phyloP scores from a whole-genome alignment of 306 rosid genomes.

The Begonia loranthoides region DNA sequence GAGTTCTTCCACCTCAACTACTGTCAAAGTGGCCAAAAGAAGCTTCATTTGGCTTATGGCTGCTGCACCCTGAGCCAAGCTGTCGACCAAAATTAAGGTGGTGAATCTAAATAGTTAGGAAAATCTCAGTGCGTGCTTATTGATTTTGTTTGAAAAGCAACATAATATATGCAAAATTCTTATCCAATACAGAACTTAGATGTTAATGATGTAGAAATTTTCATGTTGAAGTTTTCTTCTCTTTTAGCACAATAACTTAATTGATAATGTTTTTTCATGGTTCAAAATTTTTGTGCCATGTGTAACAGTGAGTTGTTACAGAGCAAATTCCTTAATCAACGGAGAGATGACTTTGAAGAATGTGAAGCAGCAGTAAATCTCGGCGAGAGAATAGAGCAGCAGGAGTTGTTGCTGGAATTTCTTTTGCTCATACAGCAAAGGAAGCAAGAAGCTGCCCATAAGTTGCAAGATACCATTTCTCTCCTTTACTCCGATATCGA shows the following conservation, averaged over 20 bases:
- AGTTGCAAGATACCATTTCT: slow-evolving; percentile 69
- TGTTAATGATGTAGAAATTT: too few relatives aligned
- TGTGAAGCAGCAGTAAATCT: slow-evolving; percentile 86
- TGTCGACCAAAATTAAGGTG: slow-evolving; percentile 82
- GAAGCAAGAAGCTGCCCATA: slow-evolving; percentile 68
- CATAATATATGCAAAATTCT: too few relatives aligned
- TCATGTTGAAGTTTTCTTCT: too few relatives aligned
- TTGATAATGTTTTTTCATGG: too few relatives aligned
- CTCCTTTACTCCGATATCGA: slow-evolving; percentile 71
- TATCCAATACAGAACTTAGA: too few relatives aligned
- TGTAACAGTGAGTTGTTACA: slow-evolving; percentile 70
- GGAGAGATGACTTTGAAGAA: slow-evolving; percentile 65
- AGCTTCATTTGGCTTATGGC: slow-evolving; percentile 94
- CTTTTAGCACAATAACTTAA: too few relatives aligned
- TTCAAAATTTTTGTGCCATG: slow-evolving; percentile 15
- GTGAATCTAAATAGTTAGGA: slow-evolving; percentile 9
- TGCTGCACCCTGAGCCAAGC: slow-evolving; percentile 84
- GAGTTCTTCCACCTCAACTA: slow-evolving; percentile 98
- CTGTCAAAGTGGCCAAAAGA: slow-evolving; percentile 93
- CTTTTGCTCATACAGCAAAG: slow-evolving; percentile 66
- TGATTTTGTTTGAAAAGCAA: too few relatives aligned
- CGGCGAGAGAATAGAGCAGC: slow-evolving; percentile 64
- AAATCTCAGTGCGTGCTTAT: too few relatives aligned
- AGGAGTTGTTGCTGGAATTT: slow-evolving; percentile 77
- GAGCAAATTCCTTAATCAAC: slow-evolving; percentile 73